Conservation (phyloP, 2,329 filamentous ascomycete genomes). For the Alternaria hordeiaustralica region DNA sequence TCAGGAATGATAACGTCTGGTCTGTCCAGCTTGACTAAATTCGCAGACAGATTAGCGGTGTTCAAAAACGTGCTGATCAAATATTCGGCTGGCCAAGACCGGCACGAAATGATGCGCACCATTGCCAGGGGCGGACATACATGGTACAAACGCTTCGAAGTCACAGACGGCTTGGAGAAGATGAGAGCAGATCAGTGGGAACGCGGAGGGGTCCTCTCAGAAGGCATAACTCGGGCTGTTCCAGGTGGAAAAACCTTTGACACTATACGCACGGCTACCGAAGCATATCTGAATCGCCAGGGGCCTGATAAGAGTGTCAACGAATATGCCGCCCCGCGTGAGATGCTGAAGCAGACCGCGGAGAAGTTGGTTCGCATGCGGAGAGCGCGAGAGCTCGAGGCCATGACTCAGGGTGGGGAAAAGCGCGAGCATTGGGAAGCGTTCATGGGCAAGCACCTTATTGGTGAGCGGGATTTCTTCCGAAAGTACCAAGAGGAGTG, state of each 20-base stretch:
- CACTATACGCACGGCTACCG: background rate
- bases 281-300: accelerated
- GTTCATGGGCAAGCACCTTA: background rate
- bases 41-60: accelerated
- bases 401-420: background rate
- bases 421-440: background rate
- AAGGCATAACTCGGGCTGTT: too few species aligned
- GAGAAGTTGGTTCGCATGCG: background rate
- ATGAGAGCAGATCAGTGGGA: background rate
- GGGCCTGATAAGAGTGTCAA: background rate
- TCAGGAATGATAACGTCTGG: accelerated
- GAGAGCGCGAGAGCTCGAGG: background rate
- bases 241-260: too few species aligned
- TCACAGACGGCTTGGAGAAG: background rate
- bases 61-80: accelerated
- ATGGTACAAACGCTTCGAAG: background rate
- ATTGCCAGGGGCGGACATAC: background rate
- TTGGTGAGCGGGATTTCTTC: background rate
- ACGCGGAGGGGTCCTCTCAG: too few species aligned
- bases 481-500: background rate
- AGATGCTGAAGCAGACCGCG: background rate
- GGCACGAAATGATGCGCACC: background rate
- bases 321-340: too few species aligned
- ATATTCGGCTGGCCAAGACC: background rate
- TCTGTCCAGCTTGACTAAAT: background rate